Percentiles rank a stretch among this genome's conserved stretches.
Conservation (phyloP, 768 basidiomycete genomes). For the Russula compacta region DNA sequence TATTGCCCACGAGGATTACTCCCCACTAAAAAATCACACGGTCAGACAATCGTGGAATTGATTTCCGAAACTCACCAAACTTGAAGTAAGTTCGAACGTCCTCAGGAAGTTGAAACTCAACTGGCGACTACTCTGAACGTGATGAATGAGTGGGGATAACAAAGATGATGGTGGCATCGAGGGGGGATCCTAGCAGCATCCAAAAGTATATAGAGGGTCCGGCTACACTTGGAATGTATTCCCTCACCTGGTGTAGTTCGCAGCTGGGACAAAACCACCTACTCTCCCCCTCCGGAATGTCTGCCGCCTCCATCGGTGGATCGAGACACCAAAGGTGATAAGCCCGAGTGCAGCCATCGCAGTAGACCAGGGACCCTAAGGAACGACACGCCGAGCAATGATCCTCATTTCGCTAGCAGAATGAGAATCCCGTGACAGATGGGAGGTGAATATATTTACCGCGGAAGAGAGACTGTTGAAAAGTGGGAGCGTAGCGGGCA, state of each 20-base stretch:
- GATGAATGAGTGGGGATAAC: constrained; percentile 62
- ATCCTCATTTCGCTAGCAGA: constrained; percentile 56
- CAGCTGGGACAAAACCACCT: constrained; percentile 78
- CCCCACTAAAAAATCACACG: constrained; percentile 43
- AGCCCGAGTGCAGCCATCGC: constrained; percentile 92
- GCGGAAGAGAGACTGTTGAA: constrained; percentile 29
- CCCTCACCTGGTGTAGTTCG: constrained; percentile 49
- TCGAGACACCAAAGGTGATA: constrained; percentile 97
- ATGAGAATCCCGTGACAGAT: constrained; percentile 1
- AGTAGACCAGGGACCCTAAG: constrained; percentile 81
- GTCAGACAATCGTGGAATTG: background rate
- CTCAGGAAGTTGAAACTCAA: constrained; percentile 79
- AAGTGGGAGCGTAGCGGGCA: constrained; percentile 29
- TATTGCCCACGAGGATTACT: constrained; percentile 77
- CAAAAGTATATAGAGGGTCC: constrained; percentile 5
- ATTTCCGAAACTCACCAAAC: constrained; percentile 47
- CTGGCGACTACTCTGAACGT: constrained; percentile 58
- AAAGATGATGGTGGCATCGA: constrained; percentile 58
- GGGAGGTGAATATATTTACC: constrained; percentile 27
- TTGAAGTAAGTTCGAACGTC: constrained; percentile 79
- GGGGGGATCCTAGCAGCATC: constrained; percentile 47
- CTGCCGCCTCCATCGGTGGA: constrained; percentile 83
- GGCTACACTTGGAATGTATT: constrained; percentile 22
- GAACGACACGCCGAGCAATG: constrained; percentile 82
- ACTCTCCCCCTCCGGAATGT: constrained; percentile 66